phyloP scores from a whole-genome alignment of 306 rosid genomes.

The Vigna nakashimae region DNA sequence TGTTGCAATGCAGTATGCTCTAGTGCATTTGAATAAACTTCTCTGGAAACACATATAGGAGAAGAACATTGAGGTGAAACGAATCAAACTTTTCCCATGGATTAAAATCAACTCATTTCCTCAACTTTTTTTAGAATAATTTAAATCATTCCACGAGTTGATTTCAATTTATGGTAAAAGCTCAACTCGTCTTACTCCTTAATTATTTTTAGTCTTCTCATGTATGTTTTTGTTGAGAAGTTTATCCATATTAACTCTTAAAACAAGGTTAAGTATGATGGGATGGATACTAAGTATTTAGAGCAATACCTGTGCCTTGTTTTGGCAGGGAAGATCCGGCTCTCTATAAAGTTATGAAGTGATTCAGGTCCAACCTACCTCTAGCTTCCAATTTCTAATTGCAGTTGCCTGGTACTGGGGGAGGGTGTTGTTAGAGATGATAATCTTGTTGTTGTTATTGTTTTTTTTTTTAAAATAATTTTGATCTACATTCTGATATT shows the following conservation, averaged over 20 bases:
- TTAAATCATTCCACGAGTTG: neutral
- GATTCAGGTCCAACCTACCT: constrained; percentile 35
- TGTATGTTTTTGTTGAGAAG: neutral
- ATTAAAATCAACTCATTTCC: neutral
- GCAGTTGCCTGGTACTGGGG: constrained; percentile 43
- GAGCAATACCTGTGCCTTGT: constrained; percentile 46
- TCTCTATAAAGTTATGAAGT: constrained; percentile 39
- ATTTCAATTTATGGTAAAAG: neutral
- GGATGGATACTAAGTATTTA: constrained; percentile 42
- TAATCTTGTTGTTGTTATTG: neutral
- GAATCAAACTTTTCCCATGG: neutral
- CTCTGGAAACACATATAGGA: neutral
- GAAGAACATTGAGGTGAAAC: neutral
- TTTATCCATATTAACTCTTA: neutral
- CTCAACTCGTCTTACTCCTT: neutral
- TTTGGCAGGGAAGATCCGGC: constrained; percentile 45
- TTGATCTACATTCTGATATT: constrained; percentile 19
- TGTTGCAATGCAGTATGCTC: constrained; percentile 34
- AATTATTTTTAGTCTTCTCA: neutral
- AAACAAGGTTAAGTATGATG: constrained; percentile 18
- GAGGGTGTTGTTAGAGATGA: constrained; percentile 37
- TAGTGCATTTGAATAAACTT: neutral
- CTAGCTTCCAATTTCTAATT: constrained; percentile 33
- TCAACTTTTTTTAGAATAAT: neutral
- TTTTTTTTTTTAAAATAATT: neutral